A percentile compares a stretch with the other conserved stretches of the same genome.
Evolutionary conservation across 345 rosid genomes (phyloP).

Genomic region (Salix dunnii): DNA sequence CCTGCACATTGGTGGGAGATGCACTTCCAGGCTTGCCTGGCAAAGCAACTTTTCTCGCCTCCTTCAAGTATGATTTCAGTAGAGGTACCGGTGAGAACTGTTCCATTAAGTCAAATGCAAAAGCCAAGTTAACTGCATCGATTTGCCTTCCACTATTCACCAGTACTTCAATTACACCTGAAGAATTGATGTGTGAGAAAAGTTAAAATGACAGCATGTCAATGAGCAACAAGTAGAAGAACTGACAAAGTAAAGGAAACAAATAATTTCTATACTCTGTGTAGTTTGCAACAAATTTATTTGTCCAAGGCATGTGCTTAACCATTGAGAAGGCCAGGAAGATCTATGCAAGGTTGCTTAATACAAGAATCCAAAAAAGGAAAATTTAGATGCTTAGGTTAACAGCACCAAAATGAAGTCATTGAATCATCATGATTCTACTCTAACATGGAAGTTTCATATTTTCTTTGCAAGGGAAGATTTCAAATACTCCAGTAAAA

Average conservation of each 20-base stretch:
- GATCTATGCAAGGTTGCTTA: not conserved
- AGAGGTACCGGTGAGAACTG: conserved; percentile 78
- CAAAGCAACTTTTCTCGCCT: conserved; percentile 64
- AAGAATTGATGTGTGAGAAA: conserved; percentile 1
- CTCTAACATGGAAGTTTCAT: not conserved
- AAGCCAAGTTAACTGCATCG: conserved; percentile 96
- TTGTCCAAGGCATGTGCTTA: not conserved
- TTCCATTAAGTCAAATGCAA: conserved; percentile 82
- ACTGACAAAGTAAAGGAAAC: not conserved
- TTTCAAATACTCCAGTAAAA: not conserved
- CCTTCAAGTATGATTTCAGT: conserved; percentile 81
- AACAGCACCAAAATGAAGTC: not conserved
- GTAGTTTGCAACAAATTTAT: not conserved
- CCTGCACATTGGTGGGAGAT: conserved; percentile 59
- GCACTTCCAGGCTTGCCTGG: conserved; percentile 58
- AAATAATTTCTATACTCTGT: not conserved
- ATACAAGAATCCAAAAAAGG: not conserved
- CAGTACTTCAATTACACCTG: conserved; percentile 85
- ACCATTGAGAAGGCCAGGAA: not conserved
- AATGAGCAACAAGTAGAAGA: conserved; percentile 3
- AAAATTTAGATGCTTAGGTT: not conserved
- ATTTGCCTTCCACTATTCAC: conserved; percentile 85
- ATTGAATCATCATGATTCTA: not conserved
- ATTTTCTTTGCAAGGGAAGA: not conserved
- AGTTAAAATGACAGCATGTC: not conserved